Base-by-base conservation (phyloP, 768 basidiomycete species). In the Sarcodon sp. region DNA sequence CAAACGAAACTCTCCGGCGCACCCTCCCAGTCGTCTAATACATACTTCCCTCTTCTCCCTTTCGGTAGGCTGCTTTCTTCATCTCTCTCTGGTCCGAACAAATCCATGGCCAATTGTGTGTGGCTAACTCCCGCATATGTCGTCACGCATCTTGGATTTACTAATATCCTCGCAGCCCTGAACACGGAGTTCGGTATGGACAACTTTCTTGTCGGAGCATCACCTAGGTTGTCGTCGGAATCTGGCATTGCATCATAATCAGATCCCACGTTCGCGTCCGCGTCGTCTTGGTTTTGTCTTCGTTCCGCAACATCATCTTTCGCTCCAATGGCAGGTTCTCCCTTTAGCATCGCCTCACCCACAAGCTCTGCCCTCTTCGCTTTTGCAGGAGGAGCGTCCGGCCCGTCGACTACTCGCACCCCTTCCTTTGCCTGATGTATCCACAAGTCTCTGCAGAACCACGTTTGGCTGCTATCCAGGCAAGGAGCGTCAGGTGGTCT, bases 401-500 rank as follows among this genome's bases (percentile, higher is more conserved):
- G 15, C 51, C 51, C 41, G 11, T 53, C 56, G 36, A 70, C 65
- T 51, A 77, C 84, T 51, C 71, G 75, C 64, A 80, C 78, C 13
- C 82, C 83, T 44, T 87, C 86, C 27, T 73, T 69, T 1, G 94
- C 94, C 43, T 83, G 84, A 53, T 76, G 76, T n/a, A 90, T 75
- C 96, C 96, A 99, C 35, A 99, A 71, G 63, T 99, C 96, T 35
- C 96, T 69, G 57, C 96, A 99, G 69, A 99, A 98, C 87, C 89
- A 98, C 33, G 93, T 91, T 63, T 99, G 96, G 35, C 82, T 87
- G 59, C 89, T 93, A 63, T 98, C 96, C 57, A 97, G 76, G 62
- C 96, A 99, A 31, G 85, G 68, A 1, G 87, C 87, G 53, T 94
- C 88, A 4, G 84, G 76, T 45, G 77, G 75, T 48, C 90, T 79